Evolutionary conservation across 805 yeast species (phyloP).

Genomic region (Yarrowia osloensis): DNA sequence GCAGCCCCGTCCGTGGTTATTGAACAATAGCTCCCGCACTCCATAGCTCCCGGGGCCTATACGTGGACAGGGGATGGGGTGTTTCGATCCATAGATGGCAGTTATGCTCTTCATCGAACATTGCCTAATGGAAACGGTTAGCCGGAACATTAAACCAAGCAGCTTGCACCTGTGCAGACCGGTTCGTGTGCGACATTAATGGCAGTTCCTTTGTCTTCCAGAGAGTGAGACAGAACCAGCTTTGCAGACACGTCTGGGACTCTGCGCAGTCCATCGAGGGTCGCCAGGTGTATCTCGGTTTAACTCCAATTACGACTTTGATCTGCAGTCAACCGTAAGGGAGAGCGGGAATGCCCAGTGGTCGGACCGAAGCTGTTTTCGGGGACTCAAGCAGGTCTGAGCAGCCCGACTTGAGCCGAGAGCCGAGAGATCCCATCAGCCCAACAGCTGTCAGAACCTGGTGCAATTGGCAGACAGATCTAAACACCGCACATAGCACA

Average conservation of each 20-base stretch:
- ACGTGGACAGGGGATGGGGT: background rate
- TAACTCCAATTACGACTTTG: conserved; percentile 7
- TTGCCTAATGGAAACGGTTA: background rate
- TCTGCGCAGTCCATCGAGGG: background rate
- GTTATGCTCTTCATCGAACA: background rate
- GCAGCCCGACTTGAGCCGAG: background rate
- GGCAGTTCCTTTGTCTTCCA: background rate
- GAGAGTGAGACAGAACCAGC: background rate
- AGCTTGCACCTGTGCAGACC: background rate
- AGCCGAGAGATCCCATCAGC: background rate
- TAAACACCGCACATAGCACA: no score
- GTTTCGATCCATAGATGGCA: background rate
- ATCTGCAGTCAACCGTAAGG: background rate
- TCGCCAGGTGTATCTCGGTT: conserved; percentile 1
- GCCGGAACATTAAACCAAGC: background rate
- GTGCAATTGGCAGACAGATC: no score
- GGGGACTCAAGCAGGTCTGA: background rate
- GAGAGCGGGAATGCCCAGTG: conserved; percentile 1
- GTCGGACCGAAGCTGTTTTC: background rate
- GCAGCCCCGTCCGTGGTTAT: background rate
- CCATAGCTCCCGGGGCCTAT: background rate
- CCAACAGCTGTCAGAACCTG: background rate
- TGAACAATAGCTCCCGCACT: background rate
- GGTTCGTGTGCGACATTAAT: background rate
- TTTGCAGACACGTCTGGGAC: background rate